Evolutionary conservation across 768 basidiomycete species (phyloP), one percentile per base, ranked within the genome.

Genomic region (Rubroboletus satanas): DNA sequence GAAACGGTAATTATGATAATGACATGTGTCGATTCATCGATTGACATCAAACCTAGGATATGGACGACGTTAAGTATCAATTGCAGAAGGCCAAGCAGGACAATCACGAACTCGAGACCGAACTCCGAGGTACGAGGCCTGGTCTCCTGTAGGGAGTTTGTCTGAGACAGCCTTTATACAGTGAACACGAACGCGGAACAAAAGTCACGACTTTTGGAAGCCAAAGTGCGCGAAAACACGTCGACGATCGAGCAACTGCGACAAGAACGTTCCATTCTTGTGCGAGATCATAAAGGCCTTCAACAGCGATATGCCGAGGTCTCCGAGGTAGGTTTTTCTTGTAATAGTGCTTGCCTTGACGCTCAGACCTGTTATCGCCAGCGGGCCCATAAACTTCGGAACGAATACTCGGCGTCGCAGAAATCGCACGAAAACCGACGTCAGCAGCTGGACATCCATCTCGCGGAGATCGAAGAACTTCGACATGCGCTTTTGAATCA

Each of bases 391-490:
- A 74, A 79, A 60, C 77, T 91, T 26, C 83, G 83, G 21, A 76
- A 79, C 38, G 81, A 87, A 54, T 82, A 86, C 55, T 73, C 80
- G 8, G 68, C 75, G 0, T 83, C 84, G 17, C 84, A 87, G 45
- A 78, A 75, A 14, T 79, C 84, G 9, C 90, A 93, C 61, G 84
- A 90, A 57, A 77, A 82, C 35, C 80, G 85, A 26, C 83, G 87
- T 1, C 82, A 87, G 54, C 83, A 90, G 56, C 82, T 94, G 35
- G 89, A 91, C 63, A 71, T 84, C 2, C 83, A 85, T 50, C 76
- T 83, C 7, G 71, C 77, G 17, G 90, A 93, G 68, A 86, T 93
- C 54, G 85, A 88, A 4, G 85, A 89, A 31, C 82, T 93, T n/a
- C 82, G 83, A 37, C 78, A 75, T 5, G 84, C 85, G 2, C 76